These are phyloP conservation scores for Aspergillus affinis DNA, from an alignment of 495 filamentous ascomycete species.

Conservation along the genomic window DNA sequence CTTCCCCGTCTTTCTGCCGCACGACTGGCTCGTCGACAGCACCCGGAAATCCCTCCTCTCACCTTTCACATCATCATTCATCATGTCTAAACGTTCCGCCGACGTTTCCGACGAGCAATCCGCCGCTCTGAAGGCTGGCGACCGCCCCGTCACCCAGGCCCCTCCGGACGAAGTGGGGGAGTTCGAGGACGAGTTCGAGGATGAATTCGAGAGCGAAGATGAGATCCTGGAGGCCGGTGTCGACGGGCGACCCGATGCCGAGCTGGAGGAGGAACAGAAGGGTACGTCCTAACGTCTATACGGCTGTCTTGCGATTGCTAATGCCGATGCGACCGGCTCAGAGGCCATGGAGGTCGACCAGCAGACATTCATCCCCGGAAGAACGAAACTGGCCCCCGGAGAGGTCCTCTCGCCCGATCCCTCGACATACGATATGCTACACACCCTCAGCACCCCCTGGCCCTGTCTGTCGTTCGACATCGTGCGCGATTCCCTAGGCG, in stretches of 20 bases:
- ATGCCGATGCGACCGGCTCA: constrained; percentile 20
- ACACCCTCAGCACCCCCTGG: constrained; percentile 88
- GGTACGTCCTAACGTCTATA: constrained; percentile 40
- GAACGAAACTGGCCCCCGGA: constrained; percentile 80
- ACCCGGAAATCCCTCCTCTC: constrained; percentile 2
- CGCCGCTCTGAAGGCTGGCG: constrained; percentile 66
- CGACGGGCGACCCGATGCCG: constrained; percentile 88
- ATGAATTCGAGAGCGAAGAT: constrained; percentile 96
- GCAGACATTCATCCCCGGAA: constrained; percentile 88
- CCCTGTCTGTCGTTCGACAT: constrained; percentile 96
- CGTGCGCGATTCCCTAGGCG: constrained; percentile 80
- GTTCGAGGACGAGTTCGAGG: constrained; percentile 95
- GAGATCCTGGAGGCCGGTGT: constrained; percentile 94
- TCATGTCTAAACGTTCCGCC: constrained; percentile 70
- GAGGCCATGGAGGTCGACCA: constrained; percentile 90
- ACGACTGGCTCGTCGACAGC: constrained; percentile 28
- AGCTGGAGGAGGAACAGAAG: constrained; percentile 81
- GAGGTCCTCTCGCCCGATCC: constrained; percentile 88
- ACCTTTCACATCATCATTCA: constrained; percentile 18
- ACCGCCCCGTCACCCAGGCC: constrained; percentile 53
- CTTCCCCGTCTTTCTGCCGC: constrained; percentile 12
- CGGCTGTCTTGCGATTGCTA: constrained; percentile 1
- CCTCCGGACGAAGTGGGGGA: constrained; percentile 70
- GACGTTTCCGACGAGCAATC: constrained; percentile 54
- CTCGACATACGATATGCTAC: constrained; percentile 94